Evolutionary conservation across 73 alveolate species (phyloP).

Genomic region (Effrenium voratum): DNA sequence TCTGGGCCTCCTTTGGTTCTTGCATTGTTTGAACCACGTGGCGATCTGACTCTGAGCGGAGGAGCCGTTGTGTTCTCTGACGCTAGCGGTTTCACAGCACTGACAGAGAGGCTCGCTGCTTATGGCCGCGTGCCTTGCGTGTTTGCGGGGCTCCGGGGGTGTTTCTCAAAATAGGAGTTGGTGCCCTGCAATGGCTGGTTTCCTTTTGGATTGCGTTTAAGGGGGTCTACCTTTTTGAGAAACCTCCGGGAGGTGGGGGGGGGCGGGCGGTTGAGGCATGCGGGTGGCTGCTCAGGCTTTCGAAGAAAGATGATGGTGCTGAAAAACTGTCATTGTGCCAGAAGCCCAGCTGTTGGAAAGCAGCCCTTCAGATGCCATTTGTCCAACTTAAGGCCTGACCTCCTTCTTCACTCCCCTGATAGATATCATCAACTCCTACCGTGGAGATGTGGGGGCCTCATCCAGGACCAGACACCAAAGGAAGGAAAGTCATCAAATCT

Average conservation of each 20-base stretch:
- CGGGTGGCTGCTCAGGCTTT: slow-evolving; percentile 53
- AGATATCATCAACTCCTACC: slow-evolving; percentile 96
- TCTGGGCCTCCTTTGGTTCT: too few species aligned
- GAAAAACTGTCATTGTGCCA: slow-evolving; percentile 50
- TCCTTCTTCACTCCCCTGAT: slow-evolving; percentile 95
- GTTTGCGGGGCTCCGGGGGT: too few species aligned
- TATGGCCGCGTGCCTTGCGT: too few species aligned
- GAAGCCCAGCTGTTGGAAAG: neutral
- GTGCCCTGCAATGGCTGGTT: too few species aligned
- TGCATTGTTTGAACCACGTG: too few species aligned
- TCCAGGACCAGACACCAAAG: too few species aligned
- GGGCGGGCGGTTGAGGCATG: too few species aligned
- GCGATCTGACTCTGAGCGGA: neutral
- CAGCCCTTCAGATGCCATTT: neutral
- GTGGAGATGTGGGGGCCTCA: slow-evolving; percentile 96
- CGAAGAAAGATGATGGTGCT: slow-evolving; percentile 86
- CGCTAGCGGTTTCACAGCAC: slow-evolving; percentile 93
- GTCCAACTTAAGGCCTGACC: slow-evolving; percentile 26
- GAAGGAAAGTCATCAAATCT: too few species aligned
- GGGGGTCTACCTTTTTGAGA: too few species aligned
- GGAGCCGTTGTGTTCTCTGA: slow-evolving; percentile 94
- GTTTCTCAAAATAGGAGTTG: too few species aligned
- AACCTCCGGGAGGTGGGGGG: too few species aligned
- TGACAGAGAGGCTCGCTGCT: slow-evolving; percentile 59
- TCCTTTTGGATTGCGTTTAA: too few species aligned